phyloP scores from a whole-genome alignment of 768 basidiomycete genomes.

The Auriscalpium microsporum region DNA sequence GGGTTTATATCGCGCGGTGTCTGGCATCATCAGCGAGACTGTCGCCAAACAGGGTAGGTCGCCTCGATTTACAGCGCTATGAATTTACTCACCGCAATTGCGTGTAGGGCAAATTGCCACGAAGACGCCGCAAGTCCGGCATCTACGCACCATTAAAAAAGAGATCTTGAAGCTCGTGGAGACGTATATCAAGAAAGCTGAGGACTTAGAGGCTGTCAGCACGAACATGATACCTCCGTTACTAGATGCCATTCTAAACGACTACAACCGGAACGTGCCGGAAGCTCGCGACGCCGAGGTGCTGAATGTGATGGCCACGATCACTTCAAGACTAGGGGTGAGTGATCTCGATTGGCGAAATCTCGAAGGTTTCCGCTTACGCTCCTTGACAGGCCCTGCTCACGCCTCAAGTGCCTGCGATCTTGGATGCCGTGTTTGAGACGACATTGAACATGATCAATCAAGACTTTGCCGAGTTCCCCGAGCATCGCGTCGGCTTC shows the following conservation, averaged over 20 bases:
- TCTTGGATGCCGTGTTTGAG: slow-evolving; percentile 95
- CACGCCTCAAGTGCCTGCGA: slow-evolving; percentile 55
- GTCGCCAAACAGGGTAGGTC: slow-evolving; percentile 72
- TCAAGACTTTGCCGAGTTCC: slow-evolving; percentile 97
- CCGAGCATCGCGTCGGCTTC: slow-evolving; percentile 95
- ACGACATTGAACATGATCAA: slow-evolving; percentile 98
- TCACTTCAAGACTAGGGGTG: slow-evolving; percentile 82
- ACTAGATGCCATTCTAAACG: slow-evolving; percentile 94
- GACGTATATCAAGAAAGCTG: slow-evolving; percentile 94
- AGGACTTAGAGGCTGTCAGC: slow-evolving; percentile 92
- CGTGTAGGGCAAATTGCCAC: slow-evolving; percentile 76
- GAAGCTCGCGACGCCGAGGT: slow-evolving; percentile 95
- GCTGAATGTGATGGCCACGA: slow-evolving; percentile 93
- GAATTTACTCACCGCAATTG: too few relatives aligned
- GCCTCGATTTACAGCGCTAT: slow-evolving; percentile 1
- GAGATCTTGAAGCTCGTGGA: slow-evolving; percentile 97
- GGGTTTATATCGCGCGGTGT: slow-evolving; percentile 94
- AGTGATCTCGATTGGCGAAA: slow-evolving; percentile 23
- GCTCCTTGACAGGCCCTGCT: slow-evolving; percentile 5
- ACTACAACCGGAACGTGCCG: slow-evolving; percentile 92
- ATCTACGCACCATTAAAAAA: slow-evolving; percentile 94
- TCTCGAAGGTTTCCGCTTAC: slow-evolving; percentile 10
- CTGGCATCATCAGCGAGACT: slow-evolving; percentile 90
- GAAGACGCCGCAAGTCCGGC: slow-evolving; percentile 93
- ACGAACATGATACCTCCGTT: slow-evolving; percentile 88